Evolutionary conservation across 768 basidiomycete species (phyloP), one percentile per base, ranked within the genome.

Genomic region (Boletus edulis): DNA sequence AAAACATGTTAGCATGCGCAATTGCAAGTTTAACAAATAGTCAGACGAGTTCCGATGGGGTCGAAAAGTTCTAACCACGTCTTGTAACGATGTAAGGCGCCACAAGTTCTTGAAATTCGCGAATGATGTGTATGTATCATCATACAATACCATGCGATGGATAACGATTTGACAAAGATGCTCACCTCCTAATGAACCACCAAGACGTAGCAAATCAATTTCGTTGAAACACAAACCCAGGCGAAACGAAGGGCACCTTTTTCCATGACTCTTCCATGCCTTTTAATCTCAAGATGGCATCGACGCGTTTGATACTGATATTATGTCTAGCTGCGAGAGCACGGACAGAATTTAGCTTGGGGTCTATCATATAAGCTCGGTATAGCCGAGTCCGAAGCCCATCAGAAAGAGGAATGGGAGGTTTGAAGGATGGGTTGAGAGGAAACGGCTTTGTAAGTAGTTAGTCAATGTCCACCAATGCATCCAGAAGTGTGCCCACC

Each of bases 271-370:
- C 71, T 66, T 94, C 92, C 60, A 91, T 73, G 37, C 86, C 86
- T 69, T 95, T 94, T 59, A 96, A 72, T 31, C 91, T 80, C 35
- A 96, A 69, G 48, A 94, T 87, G 0, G 93, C 93, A 49, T 92
- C 85, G 18, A 94, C 77, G 42, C 94, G 88, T 68, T 87, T 87
- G 56, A 92, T 73, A 61, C 88, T 85, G 40, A 92, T 61, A 51
- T 84, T 80, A 70, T 84, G 82, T 43, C 73, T 77, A 45, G 77
- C 70, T n/a, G 90, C 80, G 12, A 94, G 77, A 11, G 66, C 71
- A 22, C 89, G 81, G 32, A 86, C 77, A 51, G 73, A 81, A 62
- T 86, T 82, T 35, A 63, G 56, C 24, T 75, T 56, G 0, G 87
- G 87, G 59, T 89, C 73, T n/a, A 50, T 39, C 74, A 87, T 80